These are phyloP conservation scores for Irpex sp. DNA, from an alignment of 1,284 basidiomycete genomes.

Conservation along the genomic window DNA sequence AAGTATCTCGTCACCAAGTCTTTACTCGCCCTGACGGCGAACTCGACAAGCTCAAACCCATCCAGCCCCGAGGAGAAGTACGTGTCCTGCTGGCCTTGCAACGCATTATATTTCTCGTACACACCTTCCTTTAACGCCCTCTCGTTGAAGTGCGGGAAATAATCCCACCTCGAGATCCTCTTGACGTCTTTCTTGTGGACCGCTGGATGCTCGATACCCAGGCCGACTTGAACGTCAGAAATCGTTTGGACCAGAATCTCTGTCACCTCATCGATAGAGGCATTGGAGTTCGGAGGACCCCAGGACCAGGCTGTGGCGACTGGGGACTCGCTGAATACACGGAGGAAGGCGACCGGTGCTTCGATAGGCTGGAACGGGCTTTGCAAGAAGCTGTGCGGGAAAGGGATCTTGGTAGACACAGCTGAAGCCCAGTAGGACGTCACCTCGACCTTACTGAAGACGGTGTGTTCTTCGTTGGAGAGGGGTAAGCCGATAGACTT, in stretches of 20 bases:
- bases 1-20: neutral
- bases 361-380: neutral
- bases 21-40: neutral
- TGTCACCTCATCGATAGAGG: neutral
- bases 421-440: slow-evolving; percentile 3
- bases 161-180: neutral
- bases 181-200: slow-evolving; percentile 1
- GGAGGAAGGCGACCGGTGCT: neutral
- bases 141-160: slow-evolving; percentile 1
- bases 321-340: neutral
- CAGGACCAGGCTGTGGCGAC: slow-evolving; percentile 9
- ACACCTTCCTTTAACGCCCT: neutral
- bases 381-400: neutral
- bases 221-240: neutral
- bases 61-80: neutral
- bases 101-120: slow-evolving; percentile 1
- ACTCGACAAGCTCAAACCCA: slow-evolving; percentile 6
- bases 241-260: neutral
- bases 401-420: neutral
- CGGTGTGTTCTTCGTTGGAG: neutral
- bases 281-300: neutral
- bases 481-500: neutral
- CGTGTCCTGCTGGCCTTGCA: slow-evolving; percentile 5
- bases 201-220: neutral
- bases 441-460: neutral